Evolutionary conservation across 164 flowering plant genomes (phyloP), one percentile per base, ranked within the genome.

Genomic region (Kingdonia uniflora): DNA sequence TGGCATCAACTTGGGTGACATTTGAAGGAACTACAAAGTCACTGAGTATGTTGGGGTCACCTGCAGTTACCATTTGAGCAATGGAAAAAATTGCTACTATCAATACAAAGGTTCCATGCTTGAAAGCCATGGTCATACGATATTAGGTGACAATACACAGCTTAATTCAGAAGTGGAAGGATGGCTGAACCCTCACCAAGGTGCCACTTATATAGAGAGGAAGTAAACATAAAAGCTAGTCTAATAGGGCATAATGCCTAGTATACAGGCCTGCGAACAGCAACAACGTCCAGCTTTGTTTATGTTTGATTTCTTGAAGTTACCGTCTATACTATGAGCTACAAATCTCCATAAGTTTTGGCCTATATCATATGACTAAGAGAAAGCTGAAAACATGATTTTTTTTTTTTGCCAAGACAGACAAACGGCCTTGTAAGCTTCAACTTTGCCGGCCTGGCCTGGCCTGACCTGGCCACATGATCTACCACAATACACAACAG

Each of bases 61-160:
- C 46, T 38, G 56, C 56, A 21, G 6, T 39, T 14, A 44, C 33
- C 13, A 53, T 14, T 1, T 40, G 11, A 17, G 38, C 26, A 21
- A 53, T 40, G 2, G 45, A 40, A 15, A 49, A 26, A 20, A 54
- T 16, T 15, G 45, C 35, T 45, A 54, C 42, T n/a, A 59, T n/a
- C 16, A 38, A 4, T 20, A 20, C 2, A 14, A 49, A 6, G 23
- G 35, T 2, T 19, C 51, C 51, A 37, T 42, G 14, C 25, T 49
- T 42, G 35, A 29, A 44, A 44, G 48, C 48, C 48, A 44, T 44
- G 7, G 21, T 44, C 21, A 16, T 44, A 41, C n/a, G 14, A 19
- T 41, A 41, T 13, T 41, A 1, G n/a, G n/a, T n/a, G n/a, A n/a
- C n/a, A n/a, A n/a, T n/a, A n/a, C n/a, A n/a, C n/a, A n/a, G n/a